Base-by-base conservation (phyloP, 192 early-diverging fungal species). In the Lobosporangium transversale region DNA sequence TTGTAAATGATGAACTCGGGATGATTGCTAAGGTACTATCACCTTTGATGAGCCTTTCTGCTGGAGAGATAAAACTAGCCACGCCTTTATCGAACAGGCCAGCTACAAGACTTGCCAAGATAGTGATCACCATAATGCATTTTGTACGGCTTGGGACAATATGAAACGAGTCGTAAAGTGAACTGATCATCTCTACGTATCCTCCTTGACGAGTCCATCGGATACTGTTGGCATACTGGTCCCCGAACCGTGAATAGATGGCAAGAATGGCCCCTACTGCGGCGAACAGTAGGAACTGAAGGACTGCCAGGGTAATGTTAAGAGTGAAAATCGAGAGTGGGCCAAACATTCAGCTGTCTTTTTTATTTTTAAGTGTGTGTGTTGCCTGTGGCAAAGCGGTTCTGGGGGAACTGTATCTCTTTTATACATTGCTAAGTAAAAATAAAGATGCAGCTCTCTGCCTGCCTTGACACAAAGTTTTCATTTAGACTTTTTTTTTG, bases 141-240 rank as follows among this genome's bases (percentile, higher is more conserved):
- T 50, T 50, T 1, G 55, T 48, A 8, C 35, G 7, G 10, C 18
- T 67, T 31, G 48, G 37, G 4, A 14, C 8, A 0, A 5, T 11
- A 2, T 15, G n/a, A 17, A 30, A 36, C 2, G 65, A 26, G 15
- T 57, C 29, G 35, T 2, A 20, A 12, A 58, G 47, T 11, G 47
- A 57, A 1, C 0, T 67, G 15, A 67, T 1, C 65, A 67, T 67
- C 55, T 58, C 53, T 0, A 42, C 15, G 15, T 40, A 36, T 37
- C 65, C 65, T 20, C 65, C 65, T 29, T 67, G 65, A 5, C 55
- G 45, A 8, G 29, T 32, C 65, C 65, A 67, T 42, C 65, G 65
- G 47, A 67, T 58, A 18, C 47, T 58, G 48, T 67, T 48, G 20
- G 45, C 65, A 40, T 67, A 50, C 7, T 37, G 26, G 27, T 55